Conservation (phyloP, 2,329 filamentous ascomycete species). For the Karstenula rhodostoma region DNA sequence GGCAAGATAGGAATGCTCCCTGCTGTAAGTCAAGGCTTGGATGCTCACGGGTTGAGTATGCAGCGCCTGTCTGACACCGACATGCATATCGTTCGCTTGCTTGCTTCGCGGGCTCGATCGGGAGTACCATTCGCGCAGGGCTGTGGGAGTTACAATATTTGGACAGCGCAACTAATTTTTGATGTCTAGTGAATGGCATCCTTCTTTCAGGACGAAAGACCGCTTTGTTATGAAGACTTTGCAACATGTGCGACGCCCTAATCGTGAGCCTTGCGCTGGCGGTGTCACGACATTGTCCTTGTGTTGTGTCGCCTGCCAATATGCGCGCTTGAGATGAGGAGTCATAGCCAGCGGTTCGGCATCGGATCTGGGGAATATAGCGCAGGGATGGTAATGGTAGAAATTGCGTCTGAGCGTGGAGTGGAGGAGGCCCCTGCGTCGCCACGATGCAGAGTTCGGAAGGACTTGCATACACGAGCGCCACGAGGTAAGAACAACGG, state of each 20-base stretch:
- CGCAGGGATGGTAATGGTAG: conserved; percentile 12
- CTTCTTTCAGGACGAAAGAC: not conserved
- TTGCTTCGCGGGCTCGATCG: conserved; percentile 19
- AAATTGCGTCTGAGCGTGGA: conserved; percentile 6
- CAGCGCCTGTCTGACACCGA: conserved; percentile 25
- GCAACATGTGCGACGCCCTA: conserved; percentile 15
- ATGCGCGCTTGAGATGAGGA: conserved; percentile 2
- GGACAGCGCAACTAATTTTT: not conserved
- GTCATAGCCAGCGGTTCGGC: conserved; percentile 1
- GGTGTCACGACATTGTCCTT: conserved; percentile 13
- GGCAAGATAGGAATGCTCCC: conserved; percentile 47
- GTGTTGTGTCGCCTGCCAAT: not conserved
- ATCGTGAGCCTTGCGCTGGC: conserved; percentile 5
- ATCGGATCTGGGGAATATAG: not conserved
- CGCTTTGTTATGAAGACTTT: conserved; percentile 8
- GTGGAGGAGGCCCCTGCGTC: conserved; percentile 5
- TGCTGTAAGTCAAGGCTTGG: conserved; percentile 43
- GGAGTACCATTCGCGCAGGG: conserved; percentile 24
- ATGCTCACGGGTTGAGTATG: conserved; percentile 25
- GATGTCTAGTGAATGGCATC: not conserved
- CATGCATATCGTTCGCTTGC: conserved; percentile 29
- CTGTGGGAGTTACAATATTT: not conserved
- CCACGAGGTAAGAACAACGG: conserved; percentile 7
- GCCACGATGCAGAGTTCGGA: conserved; percentile 17
- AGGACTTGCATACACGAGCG: conserved; percentile 23